Conservation (phyloP, 257 asterid species). For the Misopates orontium region DNA sequence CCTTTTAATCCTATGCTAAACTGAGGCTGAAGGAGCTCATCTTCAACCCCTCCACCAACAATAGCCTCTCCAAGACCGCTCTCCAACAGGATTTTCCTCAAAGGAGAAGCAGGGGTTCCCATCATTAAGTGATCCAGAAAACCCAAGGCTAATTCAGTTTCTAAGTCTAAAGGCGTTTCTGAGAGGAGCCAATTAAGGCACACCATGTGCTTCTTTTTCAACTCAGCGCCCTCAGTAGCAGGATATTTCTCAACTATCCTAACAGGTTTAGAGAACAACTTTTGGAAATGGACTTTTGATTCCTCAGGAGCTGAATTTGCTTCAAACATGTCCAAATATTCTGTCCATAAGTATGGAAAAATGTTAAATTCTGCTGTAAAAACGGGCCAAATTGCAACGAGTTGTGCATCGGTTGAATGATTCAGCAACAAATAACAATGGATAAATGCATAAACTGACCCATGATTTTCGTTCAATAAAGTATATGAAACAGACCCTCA, state of each 20-base stretch:
- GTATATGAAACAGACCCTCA: conserved; percentile 10
- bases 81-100: conserved; percentile 90
- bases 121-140: conserved; percentile 85
- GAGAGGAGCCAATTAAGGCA: conserved; percentile 96
- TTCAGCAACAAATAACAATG: conserved; percentile 8
- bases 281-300: conserved; percentile 71
- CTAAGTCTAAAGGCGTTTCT: conserved; percentile 85
- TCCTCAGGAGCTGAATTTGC: conserved; percentile 84
- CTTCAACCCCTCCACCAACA: conserved; percentile 97
- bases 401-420: not conserved
- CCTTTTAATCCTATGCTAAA: conserved; percentile 96
- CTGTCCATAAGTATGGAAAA: conserved; percentile 45
- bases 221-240: conserved; percentile 81
- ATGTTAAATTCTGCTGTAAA: conserved; percentile 3
- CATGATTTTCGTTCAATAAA: conserved; percentile 4
- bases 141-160: conserved; percentile 89
- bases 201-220: conserved; percentile 94
- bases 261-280: conserved; percentile 73
- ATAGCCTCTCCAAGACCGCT: conserved; percentile 96
- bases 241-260: conserved; percentile 90
- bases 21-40: conserved; percentile 98
- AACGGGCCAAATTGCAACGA: conserved; percentile 22
- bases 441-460: conserved; percentile 12
- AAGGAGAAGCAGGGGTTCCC: conserved; percentile 99
- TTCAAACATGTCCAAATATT: conserved; percentile 85